Evolutionary conservation across 257 asterid genomes (phyloP).

Genomic region (Agastache rugosa): DNA sequence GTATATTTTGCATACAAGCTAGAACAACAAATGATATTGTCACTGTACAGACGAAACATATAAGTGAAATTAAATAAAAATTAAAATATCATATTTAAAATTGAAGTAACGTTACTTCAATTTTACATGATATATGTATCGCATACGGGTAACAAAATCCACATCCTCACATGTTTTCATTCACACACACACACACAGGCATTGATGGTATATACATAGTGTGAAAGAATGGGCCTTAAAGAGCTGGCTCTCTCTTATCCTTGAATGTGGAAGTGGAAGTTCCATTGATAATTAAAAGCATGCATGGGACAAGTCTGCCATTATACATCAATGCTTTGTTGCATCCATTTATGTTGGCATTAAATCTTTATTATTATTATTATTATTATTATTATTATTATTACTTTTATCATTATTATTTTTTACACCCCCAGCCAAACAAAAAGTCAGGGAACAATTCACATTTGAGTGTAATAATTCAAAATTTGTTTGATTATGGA

Average conservation of each 20-base stretch:
- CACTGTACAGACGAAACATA: too few species aligned
- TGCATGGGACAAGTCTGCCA: background rate
- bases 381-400: too few species aligned
- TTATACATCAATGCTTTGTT: background rate
- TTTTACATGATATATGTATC: too few species aligned
- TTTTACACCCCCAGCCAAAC: background rate
- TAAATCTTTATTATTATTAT: background rate
- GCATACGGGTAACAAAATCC: too few species aligned
- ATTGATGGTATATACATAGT: background rate
- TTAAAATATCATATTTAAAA: too few species aligned
- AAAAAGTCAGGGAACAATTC: background rate
- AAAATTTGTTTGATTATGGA: background rate
- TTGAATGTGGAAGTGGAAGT: conserved; percentile 8
- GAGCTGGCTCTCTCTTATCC: background rate
- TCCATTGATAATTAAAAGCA: background rate
- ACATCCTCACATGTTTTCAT: too few species aligned
- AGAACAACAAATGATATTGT: too few species aligned
- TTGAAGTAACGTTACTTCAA: too few species aligned
- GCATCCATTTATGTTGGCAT: background rate
- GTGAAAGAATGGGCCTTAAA: background rate
- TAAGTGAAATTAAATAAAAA: too few species aligned
- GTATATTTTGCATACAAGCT: too few species aligned
- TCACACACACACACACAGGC: background rate
- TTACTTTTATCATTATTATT: too few species aligned
- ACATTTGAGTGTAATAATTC: conserved; percentile 11